phyloP scores from a whole-genome alignment of 495 filamentous ascomycete genomes.

The Barbatosphaeria neglecta region DNA sequence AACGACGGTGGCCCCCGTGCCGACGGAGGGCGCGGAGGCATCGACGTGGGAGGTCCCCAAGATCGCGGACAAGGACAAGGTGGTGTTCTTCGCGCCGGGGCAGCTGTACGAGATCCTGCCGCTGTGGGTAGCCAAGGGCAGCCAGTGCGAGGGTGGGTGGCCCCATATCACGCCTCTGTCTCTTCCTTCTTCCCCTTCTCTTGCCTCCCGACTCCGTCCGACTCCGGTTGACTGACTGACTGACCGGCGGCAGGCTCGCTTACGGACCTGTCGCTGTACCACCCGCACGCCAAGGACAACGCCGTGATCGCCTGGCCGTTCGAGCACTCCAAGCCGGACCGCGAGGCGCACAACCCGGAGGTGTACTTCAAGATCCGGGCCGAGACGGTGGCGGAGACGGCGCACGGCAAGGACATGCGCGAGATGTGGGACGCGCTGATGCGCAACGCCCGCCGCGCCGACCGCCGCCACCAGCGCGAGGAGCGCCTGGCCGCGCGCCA shows the following conservation, averaged over 20 bases:
- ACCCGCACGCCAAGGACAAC: slow-evolving; percentile 11
- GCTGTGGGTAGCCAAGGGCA: slow-evolving; percentile 18
- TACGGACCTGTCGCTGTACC: slow-evolving; percentile 17
- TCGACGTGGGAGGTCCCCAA: neutral
- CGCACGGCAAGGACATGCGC: slow-evolving; percentile 15
- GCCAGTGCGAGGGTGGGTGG: slow-evolving; percentile 20
- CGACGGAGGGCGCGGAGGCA: neutral
- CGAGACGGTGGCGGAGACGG: slow-evolving; percentile 16
- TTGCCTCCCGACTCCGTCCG: neutral
- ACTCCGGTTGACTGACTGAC: neutral
- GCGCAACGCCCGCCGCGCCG: slow-evolving; percentile 12
- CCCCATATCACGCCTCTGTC: too few species aligned
- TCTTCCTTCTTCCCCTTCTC: too few species aligned
- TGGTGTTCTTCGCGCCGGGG: slow-evolving; percentile 20
- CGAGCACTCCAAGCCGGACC: slow-evolving; percentile 19
- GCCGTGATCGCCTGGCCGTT: slow-evolving; percentile 15
- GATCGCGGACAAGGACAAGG: slow-evolving; percentile 17
- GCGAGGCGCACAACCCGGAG: slow-evolving; percentile 16
- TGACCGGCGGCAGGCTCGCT: slow-evolving; percentile 10
- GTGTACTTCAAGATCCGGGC: slow-evolving; percentile 21
- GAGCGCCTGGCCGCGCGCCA: slow-evolving; percentile 9
- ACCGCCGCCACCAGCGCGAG: slow-evolving; percentile 13
- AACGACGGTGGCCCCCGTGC: neutral
- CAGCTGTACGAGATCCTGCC: slow-evolving; percentile 21
- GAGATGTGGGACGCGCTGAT: slow-evolving; percentile 22